phyloP scores from a whole-genome alignment of 2,329 filamentous ascomycete genomes.

The Nigrospora oryzae region DNA sequence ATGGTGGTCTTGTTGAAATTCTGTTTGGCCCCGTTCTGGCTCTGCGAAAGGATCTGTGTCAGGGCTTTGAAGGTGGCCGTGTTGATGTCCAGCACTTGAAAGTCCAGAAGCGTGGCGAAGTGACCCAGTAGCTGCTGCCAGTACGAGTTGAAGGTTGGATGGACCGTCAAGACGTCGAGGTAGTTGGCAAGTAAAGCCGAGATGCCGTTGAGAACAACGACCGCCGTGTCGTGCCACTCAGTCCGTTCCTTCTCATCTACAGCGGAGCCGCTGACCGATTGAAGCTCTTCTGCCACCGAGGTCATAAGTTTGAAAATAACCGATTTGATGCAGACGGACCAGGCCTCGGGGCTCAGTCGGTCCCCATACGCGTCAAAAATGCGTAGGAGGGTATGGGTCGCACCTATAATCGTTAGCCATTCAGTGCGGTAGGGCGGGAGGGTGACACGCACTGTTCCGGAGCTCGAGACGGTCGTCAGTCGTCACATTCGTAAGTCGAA shows the following conservation, averaged over 20 bases:
- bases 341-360: constrained; percentile 66
- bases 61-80: constrained; percentile 64
- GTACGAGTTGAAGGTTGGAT: constrained; percentile 59
- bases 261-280: constrained; percentile 24
- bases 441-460: constrained; percentile 53
- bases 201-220: constrained; percentile 65
- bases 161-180: constrained; percentile 60
- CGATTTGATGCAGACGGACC: constrained; percentile 73
- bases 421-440: constrained; percentile 12
- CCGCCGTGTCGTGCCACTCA: constrained; percentile 68
- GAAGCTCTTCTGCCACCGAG: constrained; percentile 54
- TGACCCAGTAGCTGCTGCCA: constrained; percentile 69
- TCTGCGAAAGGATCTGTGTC: constrained; percentile 50
- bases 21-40: constrained; percentile 30
- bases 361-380: constrained; percentile 91
- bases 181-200: constrained; percentile 69
- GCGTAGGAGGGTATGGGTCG: constrained; percentile 81
- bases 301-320: constrained; percentile 74
- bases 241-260: constrained; percentile 33
- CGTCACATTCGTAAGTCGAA: constrained; percentile 63
- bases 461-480: constrained; percentile 66
- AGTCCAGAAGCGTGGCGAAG: constrained; percentile 55
- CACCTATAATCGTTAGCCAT: constrained; percentile 39
- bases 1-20: constrained; percentile 43
- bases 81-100: constrained; percentile 60